Evolutionary conservation across 2,329 filamentous ascomycete genomes (phyloP).

Genomic region (Paradendryphiella salina): DNA sequence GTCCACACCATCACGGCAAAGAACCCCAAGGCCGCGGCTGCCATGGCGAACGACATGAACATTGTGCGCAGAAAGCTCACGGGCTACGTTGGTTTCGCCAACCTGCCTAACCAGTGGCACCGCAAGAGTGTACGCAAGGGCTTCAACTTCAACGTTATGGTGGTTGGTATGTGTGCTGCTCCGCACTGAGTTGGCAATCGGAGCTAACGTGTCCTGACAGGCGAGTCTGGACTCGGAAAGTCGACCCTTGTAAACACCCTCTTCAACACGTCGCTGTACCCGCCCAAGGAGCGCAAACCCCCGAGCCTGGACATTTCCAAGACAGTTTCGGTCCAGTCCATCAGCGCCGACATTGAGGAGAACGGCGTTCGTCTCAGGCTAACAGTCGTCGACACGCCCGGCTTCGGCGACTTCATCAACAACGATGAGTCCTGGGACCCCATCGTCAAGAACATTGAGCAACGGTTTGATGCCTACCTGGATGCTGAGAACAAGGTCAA

Average conservation of each 20-base stretch:
- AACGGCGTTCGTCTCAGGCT: slow-evolving; percentile 94
- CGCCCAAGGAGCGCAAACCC: slow-evolving; percentile 96
- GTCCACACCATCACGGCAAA: slow-evolving; percentile 66
- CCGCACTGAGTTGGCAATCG: not conserved
- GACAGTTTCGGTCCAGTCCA: slow-evolving; percentile 60
- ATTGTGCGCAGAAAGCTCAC: slow-evolving; percentile 98
- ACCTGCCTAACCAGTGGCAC: slow-evolving; percentile 99
- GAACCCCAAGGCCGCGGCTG: slow-evolving; percentile 62
- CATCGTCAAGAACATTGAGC: slow-evolving; percentile 99
- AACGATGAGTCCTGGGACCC: slow-evolving; percentile 99
- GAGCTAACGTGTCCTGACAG: slow-evolving; percentile 54
- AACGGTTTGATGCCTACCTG: slow-evolving; percentile 96
- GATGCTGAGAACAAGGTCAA: slow-evolving; percentile 99
- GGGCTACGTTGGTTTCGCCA: slow-evolving; percentile 97
- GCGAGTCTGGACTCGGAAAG: slow-evolving; percentile 98
- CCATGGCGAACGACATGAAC: slow-evolving; percentile 67
- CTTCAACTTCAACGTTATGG: slow-evolving; percentile 99
- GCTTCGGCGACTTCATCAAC: slow-evolving; percentile 99
- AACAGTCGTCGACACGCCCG: slow-evolving; percentile 96
- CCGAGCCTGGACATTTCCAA: slow-evolving; percentile 98
- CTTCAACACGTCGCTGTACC: slow-evolving; percentile 99
- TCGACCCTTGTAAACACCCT: slow-evolving; percentile 98
- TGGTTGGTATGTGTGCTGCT: slow-evolving; percentile 77
- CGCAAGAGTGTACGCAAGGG: slow-evolving; percentile 99
- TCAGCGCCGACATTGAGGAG: slow-evolving; percentile 78